Percentiles rank a stretch among this genome's conserved stretches.
Conservation (phyloP, 768 basidiomycete species). For the Ramaria rubella region DNA sequence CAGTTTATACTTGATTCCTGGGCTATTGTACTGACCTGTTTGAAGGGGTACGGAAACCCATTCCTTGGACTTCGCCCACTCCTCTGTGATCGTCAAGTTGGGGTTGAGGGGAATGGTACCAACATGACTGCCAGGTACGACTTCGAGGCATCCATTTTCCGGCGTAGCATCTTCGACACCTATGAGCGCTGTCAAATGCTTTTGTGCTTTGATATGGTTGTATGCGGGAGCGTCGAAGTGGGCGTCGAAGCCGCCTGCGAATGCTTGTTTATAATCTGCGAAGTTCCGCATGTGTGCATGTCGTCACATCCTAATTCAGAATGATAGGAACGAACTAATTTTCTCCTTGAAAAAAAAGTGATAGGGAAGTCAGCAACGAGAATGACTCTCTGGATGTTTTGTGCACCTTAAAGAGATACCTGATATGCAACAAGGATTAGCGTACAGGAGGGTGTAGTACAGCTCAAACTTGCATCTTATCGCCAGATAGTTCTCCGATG, state of each 20-base stretch:
- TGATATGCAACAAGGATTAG: neutral
- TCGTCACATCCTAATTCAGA: neutral
- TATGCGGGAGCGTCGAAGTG: conserved; percentile 19
- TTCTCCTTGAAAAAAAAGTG: conserved; percentile 3
- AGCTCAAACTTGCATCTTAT: conserved; percentile 6
- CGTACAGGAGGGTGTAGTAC: neutral
- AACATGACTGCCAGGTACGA: conserved; percentile 15
- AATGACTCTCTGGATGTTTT: neutral
- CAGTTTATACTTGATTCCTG: conserved; percentile 5
- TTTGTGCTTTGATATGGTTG: conserved; percentile 15
- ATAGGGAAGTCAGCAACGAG: neutral
- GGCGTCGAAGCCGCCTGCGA: conserved; percentile 17
- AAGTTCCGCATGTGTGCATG: neutral
- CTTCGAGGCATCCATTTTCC: conserved; percentile 17
- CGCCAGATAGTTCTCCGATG: neutral
- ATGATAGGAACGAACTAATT: conserved; percentile 8
- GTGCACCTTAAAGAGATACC: neutral
- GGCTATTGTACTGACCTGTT: conserved; percentile 10
- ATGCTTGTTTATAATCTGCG: conserved; percentile 16
- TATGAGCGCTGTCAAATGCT: conserved; percentile 10
- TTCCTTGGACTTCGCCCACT: neutral
- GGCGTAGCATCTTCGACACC: conserved; percentile 15
- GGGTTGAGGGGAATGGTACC: conserved; percentile 11
- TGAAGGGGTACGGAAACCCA: conserved; percentile 10
- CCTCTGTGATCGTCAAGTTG: conserved; percentile 11